Evolutionary conservation across 306 rosid species (phyloP).

Genomic region (Cucurbita maxima): DNA sequence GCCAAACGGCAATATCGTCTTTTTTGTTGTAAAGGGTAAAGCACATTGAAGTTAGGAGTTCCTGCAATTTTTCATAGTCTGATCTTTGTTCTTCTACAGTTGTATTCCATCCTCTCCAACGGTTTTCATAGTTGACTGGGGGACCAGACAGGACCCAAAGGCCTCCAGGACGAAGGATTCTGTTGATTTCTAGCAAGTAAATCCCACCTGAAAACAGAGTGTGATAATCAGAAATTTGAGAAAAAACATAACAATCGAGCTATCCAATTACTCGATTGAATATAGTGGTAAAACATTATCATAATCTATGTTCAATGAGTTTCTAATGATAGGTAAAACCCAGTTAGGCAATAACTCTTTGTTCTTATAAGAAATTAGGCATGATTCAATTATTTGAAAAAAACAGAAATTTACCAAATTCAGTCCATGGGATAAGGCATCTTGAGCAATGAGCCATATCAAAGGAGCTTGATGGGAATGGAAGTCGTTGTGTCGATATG

Average conservation of each 20-base stretch:
- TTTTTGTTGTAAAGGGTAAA: constrained; percentile 77
- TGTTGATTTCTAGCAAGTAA: constrained; percentile 73
- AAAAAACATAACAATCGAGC: background rate
- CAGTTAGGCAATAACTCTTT: background rate
- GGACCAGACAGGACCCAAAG: constrained; percentile 96
- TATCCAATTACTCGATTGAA: background rate
- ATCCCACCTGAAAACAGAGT: constrained; percentile 55
- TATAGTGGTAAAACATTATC: background rate
- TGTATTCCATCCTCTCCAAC: constrained; percentile 97
- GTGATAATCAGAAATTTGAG: background rate
- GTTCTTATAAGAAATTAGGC: background rate
- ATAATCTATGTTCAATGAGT: background rate
- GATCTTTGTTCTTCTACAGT: constrained; percentile 72
- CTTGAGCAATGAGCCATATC: constrained; percentile 99
- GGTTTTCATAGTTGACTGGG: constrained; percentile 73
- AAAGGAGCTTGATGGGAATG: constrained; percentile 85
- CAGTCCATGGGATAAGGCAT: constrained; percentile 99
- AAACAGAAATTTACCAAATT: constrained; percentile 53
- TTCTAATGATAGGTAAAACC: background rate
- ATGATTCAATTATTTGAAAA: background rate
- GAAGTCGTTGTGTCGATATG: constrained; percentile 91
- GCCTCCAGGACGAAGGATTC: constrained; percentile 96
- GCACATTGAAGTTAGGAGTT: constrained; percentile 67
- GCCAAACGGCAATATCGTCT: constrained; percentile 94
- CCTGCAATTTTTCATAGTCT: constrained; percentile 67